A percentile compares a stretch with the other conserved stretches of the same genome.
These are phyloP conservation scores for Lichtheimia corymbifera DNA, from an alignment of 371 early-diverging fungal genomes.

Conservation along the genomic window DNA sequence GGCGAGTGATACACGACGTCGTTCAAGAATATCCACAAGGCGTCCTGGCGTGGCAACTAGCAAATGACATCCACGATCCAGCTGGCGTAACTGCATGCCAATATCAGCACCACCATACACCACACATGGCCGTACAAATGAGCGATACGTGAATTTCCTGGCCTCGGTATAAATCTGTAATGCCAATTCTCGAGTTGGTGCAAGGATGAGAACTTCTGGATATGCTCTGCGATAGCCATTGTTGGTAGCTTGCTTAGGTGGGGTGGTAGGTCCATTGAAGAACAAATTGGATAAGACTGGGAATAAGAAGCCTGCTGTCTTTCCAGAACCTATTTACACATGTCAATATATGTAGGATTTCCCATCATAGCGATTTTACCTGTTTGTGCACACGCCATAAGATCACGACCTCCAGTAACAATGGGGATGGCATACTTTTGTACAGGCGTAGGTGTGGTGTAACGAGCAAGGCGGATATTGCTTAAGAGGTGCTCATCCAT, in stretches of 20 bases:
- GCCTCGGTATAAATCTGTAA: constrained; percentile 54
- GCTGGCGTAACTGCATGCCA: constrained; percentile 84
- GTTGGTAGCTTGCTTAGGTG: constrained; percentile 18
- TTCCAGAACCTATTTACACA: constrained; percentile 58
- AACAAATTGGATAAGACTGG: constrained; percentile 54
- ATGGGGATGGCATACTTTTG: constrained; percentile 73
- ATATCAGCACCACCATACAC: constrained; percentile 98
- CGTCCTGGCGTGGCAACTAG: constrained; percentile 98
- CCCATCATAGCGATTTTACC: constrained; percentile 29
- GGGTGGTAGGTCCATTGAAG: constrained; percentile 70
- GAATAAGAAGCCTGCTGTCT: constrained; percentile 72
- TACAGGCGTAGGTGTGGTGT: constrained; percentile 71
- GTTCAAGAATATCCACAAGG: constrained; percentile 94
- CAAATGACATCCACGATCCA: constrained; percentile 94
- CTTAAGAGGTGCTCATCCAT: constrained; percentile 80
- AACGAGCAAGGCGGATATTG: constrained; percentile 60
- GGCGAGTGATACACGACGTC: constrained; percentile 81
- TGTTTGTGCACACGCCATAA: constrained; percentile 88
- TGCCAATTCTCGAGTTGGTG: constrained; percentile 48
- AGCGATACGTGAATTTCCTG: constrained; percentile 86
- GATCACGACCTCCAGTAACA: constrained; percentile 56
- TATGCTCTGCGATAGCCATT: constrained; percentile 50
- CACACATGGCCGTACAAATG: constrained; percentile 91
- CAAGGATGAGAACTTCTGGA: constrained; percentile 48
- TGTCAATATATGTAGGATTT: not conserved